Base-by-base conservation (phyloP, 768 basidiomycete species). In the Leucosporidium creatinivorum region DNA sequence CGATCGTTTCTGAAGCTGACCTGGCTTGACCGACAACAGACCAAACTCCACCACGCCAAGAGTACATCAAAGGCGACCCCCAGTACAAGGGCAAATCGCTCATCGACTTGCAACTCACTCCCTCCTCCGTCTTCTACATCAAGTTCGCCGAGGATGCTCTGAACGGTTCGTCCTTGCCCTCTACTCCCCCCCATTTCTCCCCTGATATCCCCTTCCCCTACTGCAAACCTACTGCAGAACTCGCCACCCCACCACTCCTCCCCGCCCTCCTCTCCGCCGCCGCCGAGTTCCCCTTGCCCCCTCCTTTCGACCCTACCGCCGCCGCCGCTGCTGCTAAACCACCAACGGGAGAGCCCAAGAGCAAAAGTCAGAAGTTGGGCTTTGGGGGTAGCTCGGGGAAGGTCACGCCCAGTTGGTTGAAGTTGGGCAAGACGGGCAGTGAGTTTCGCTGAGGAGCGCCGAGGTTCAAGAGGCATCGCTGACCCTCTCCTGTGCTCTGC, bases 1-100 rank as follows among this genome's bases (percentile, higher is more conserved):
- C 19, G 23, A 23, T 10, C 9, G 4, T 21, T 5, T 18, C 1
- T 3, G 21, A 23, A 23, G 23, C 19, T 21, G 36, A 30, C 12
- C 6, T 19, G 1, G 17, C 0, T 23, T 23, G 36, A n/a, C 7
- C 12, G 21, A 25, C 21, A 39, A 31, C 64, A 92, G 90, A 89
- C 77, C 89, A 92, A 79, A 80, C 82, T 4, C 90, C 89, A 3
- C 92, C 91, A 1, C 87, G 85, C 73, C 85, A 87, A 31, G 92
- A 94, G 63, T 81, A 90, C 73, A 89, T 86, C 72, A 87, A 89
- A 10, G 89, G 88, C 8, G 91, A 93, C 73, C 84, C 85, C 13
- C 79, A 81, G 66, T 85, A 89, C 33, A 85, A 85, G 72, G 85
- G 88, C 75, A 81, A 86, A 61, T 83, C 82, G 17, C 81, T 94